Percentiles rank a stretch among this genome's conserved stretches.
These are phyloP conservation scores for Xanthoconium purpureum DNA, from an alignment of 768 basidiomycete genomes.

Conservation along the genomic window DNA sequence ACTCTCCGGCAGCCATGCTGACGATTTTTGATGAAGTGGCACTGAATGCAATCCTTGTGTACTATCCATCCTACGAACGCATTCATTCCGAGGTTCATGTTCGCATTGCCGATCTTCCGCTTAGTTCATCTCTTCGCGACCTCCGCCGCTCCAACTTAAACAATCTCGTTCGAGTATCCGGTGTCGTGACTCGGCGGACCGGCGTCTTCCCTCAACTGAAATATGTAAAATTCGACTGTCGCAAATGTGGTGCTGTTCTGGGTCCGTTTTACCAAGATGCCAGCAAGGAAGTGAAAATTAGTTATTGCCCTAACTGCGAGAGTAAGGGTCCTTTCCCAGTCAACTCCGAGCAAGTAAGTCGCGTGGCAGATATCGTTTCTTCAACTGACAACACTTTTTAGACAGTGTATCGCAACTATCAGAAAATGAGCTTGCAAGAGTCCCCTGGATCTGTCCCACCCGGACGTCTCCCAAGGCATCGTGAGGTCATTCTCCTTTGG, in stretches of 20 bases:
- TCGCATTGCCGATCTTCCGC: constrained; percentile 90
- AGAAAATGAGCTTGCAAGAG: constrained; percentile 98
- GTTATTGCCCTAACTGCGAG: constrained; percentile 92
- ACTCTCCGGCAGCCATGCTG: constrained; percentile 90
- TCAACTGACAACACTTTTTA: constrained; percentile 30
- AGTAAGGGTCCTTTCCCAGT: constrained; percentile 93
- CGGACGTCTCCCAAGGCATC: constrained; percentile 92
- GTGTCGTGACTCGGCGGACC: constrained; percentile 92
- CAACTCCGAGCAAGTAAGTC: constrained; percentile 87
- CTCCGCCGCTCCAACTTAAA: constrained; percentile 90
- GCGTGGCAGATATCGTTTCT: background rate
- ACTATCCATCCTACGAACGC: constrained; percentile 93
- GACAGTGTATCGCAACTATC: constrained; percentile 98
- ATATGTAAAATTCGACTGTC: constrained; percentile 98
- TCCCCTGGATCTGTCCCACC: constrained; percentile 97
- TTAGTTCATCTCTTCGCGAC: constrained; percentile 87
- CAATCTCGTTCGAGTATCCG: constrained; percentile 91
- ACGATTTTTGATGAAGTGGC: constrained; percentile 95
- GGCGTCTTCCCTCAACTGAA: constrained; percentile 99
- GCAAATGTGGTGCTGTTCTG: constrained; percentile 88
- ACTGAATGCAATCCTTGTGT: constrained; percentile 88
- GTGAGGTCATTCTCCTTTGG: constrained; percentile 96
- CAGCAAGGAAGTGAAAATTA: constrained; percentile 88
- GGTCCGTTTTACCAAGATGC: constrained; percentile 99
- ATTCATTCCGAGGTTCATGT: constrained; percentile 99